Evolutionary conservation across 2,329 filamentous ascomycete genomes (phyloP), one percentile per base, ranked within the genome.

Genomic region (Rachicladosporium sp.): DNA sequence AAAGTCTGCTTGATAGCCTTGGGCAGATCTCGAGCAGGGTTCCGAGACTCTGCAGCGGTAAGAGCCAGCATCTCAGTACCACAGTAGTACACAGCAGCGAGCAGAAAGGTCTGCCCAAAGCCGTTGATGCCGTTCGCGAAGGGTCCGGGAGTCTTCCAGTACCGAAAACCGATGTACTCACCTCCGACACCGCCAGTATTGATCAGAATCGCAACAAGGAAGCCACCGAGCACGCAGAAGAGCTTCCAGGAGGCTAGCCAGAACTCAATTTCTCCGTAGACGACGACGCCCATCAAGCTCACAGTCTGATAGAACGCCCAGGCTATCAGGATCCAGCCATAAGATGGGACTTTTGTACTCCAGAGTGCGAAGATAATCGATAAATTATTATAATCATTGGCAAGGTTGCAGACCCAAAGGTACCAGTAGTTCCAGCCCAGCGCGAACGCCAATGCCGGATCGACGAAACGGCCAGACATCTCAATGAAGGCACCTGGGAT

Each of bases 361-460:
- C 76, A 80, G 52, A 76, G 80, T 35, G 75, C 58, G 38, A 79
- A 57, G 2, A 80, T 51, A 2, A 80, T 58, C 51, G 76, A 72
- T 29, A 75, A 54, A 0, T 73, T 68, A 12, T 79, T 72, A 19
- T 80, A 58, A 57, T 81, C 76, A 0, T 74, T 64, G 0, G 76
- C 76, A 1, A 69, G 74, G 0, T 67, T 69, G 1, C 75, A 69
- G 1, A 75, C 76, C 57, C 80, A 74, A 52, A 80, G 79, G 50
- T 79, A 78, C 75, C 75, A 80, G 54, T 74, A 74, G 47, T 74
- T 75, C 71, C 42, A 74, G 0, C 70, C 73, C 23, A 88, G 69
- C 40, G 81, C 75, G 57, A 91, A 91, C 36, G 83, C 84, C 21
- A 89, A 72, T 40, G 82, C 80, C 37, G 82, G 82, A 50, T 89